Percentiles rank a stretch among this genome's conserved stretches.
Evolutionary conservation across 257 asterid species (phyloP).

Genomic region (Nicotiana otophora): DNA sequence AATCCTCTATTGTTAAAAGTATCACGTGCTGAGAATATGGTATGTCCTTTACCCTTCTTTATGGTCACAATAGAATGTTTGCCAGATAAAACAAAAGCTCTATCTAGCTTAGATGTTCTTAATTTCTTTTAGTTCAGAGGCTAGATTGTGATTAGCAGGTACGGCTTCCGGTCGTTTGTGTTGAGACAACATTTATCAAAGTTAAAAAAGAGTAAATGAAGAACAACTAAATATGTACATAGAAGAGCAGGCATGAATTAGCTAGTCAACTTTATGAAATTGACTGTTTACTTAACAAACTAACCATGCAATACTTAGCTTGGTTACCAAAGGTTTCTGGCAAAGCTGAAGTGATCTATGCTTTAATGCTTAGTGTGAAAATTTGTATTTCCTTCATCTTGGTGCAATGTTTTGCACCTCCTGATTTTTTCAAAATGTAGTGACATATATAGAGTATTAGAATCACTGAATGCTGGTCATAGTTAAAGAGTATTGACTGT

Average conservation of each 20-base stretch:
- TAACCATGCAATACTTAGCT: neutral
- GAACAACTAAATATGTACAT: too few relatives aligned
- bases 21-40: slow-evolving; percentile 30
- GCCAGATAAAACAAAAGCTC: neutral
- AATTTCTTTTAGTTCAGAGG: neutral
- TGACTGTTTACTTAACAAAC: too few relatives aligned
- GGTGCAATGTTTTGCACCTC: neutral
- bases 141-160: neutral
- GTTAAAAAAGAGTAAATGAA: too few relatives aligned
- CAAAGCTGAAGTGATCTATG: neutral
- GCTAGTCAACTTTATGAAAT: too few relatives aligned
- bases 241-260: too few relatives aligned
- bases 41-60: slow-evolving; percentile 7
- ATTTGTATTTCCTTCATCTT: neutral
- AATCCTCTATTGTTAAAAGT: slow-evolving; percentile 1
- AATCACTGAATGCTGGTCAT: neutral
- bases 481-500: neutral
- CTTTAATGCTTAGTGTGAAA: neutral
- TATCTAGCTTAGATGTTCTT: neutral
- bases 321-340: neutral
- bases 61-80: neutral
- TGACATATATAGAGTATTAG: too few relatives aligned
- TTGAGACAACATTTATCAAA: too few relatives aligned
- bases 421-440: neutral
- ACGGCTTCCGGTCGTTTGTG: too few relatives aligned